Evolutionary conservation across 371 early-diverging fungal species (phyloP), one percentile per base, ranked within the genome.

Genomic region (Saksenaea oblongispora): DNA sequence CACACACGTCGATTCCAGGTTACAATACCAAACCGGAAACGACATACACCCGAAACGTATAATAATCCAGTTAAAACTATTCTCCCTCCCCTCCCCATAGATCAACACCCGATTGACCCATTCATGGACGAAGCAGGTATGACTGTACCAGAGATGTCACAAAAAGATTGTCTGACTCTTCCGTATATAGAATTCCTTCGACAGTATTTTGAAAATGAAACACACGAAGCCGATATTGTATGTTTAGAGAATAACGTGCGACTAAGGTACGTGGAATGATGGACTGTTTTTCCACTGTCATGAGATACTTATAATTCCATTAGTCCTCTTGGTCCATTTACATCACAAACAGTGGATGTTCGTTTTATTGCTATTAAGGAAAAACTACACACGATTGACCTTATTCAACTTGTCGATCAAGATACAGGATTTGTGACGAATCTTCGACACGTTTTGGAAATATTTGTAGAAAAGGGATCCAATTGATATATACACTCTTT

Each of bases 341-440:
- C 89, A 3, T 90, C 90, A 36, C 90, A 91, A 73, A 83, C 85
- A 15, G 78, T 88, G 35, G 86, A 91, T 69, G 76, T 93, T 54
- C 89, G 90, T 58, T 93, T 91, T 63, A 89, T 93, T 69, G 90
- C 91, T 8, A 82, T 90, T 62, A 87, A 88, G 64, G 91, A 91
- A 56, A 80, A 84, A 55, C 63, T 90, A 56, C 89, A 92, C 62
- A 76, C 84, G 7, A 83, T 93, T 54, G 90, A 90, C 58, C 63
- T 85, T 22, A 79, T 90, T 8, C 87, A 89, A 54, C 64, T 90
- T n/a, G 85, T 89, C 2, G 90, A 90, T 65, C 81, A 80, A 57
- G 90, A 90, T 61, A 86, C 88, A 1, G 87, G 88, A 28, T 86
- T 83, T 62, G 86, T 87, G 7, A 87, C 85, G 18, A 87, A 88